A percentile compares a stretch with the other conserved stretches of the same genome.
These are phyloP conservation scores for Cyberlindnera lachancei DNA, from an alignment of 805 yeast species.

Conservation along the genomic window DNA sequence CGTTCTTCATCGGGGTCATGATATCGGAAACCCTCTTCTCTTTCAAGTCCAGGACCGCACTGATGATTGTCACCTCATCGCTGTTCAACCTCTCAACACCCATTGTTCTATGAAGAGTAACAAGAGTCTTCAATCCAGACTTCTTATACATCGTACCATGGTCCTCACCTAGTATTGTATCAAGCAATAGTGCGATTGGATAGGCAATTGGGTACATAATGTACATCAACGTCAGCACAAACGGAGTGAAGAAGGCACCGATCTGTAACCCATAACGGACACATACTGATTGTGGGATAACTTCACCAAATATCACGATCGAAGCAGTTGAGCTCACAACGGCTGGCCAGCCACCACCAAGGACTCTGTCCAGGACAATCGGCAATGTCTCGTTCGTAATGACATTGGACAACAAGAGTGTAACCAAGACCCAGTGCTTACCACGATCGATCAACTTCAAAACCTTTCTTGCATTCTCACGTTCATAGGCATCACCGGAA, in stretches of 20 bases:
- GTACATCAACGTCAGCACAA: conserved; percentile 80
- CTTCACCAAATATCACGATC: conserved; percentile 92
- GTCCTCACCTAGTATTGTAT: conserved; percentile 82
- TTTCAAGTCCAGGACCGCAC: conserved; percentile 88
- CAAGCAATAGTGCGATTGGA: conserved; percentile 79
- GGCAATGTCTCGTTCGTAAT: conserved; percentile 94
- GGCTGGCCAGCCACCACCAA: conserved; percentile 98
- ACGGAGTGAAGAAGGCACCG: conserved; percentile 87
- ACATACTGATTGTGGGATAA: conserved; percentile 90
- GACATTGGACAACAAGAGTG: conserved; percentile 76
- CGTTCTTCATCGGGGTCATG: conserved; percentile 92
- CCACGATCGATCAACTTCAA: conserved; percentile 68
- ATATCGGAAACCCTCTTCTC: conserved; percentile 80
- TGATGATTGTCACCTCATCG: conserved; percentile 93
- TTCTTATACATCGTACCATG: conserved; percentile 94
- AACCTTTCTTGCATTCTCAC: conserved; percentile 63
- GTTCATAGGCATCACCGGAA: conserved; percentile 72
- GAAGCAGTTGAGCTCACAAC: conserved; percentile 89
- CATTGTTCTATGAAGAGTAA: conserved; percentile 88
- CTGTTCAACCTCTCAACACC: conserved; percentile 89
- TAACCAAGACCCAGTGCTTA: conserved; percentile 94
- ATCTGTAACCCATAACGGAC: conserved; percentile 89
- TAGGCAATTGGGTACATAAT: conserved; percentile 86
- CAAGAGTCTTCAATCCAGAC: conserved; percentile 88
- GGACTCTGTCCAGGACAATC: conserved; percentile 81